Evolutionary conservation across 768 basidiomycete genomes (phyloP), one percentile per base, ranked within the genome.

Genomic region (Boletus sp.): DNA sequence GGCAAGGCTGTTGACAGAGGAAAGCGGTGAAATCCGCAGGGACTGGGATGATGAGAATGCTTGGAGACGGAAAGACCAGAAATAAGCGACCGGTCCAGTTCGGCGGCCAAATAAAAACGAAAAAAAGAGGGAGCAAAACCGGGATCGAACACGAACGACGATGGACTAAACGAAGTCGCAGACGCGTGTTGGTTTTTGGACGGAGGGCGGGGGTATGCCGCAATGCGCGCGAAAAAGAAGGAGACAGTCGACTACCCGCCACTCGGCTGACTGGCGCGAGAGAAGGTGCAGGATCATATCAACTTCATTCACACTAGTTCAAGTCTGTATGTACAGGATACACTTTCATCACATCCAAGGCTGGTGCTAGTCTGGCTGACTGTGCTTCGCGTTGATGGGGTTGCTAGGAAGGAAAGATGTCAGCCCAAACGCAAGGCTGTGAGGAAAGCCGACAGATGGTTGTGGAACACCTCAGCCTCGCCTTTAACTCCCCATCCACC

Each of bases 401-500:
- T 48, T 15, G 37, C 60, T 62, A 39, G 33, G 9, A 32, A 14
- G 25, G 7, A 50, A 39, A 41, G 19, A 21, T 3, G 53, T 64
- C 32, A 64, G 55, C 39, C 7, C 19, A 17, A 23, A 30, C 7
- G 13, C 32, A 40, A 34, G 9, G 48, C 35, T 21, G 14, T 33
- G 29, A 2, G 21, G 14, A 7, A 46, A 27, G 11, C 19, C 27
- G n/a, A 27, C 35, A 19, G 29, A 39, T 8, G 23, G 10, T 9
- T 7, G 52, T 38, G 25, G 39, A 40, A 72, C 65, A 60, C 76
- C 85, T 91, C 89, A 88, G 89, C 81, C 89, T 92, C 89, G 89
- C 89, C 89, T 92, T 92, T 77, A 79, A 72, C 63, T 87, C 88
- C 75, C 76, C 90, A 90, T 74, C 59, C 84, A 74, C 85, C 83